Base-by-base conservation (phyloP, 2,329 filamentous ascomycete species). In the Cryphonectria parasitica region DNA sequence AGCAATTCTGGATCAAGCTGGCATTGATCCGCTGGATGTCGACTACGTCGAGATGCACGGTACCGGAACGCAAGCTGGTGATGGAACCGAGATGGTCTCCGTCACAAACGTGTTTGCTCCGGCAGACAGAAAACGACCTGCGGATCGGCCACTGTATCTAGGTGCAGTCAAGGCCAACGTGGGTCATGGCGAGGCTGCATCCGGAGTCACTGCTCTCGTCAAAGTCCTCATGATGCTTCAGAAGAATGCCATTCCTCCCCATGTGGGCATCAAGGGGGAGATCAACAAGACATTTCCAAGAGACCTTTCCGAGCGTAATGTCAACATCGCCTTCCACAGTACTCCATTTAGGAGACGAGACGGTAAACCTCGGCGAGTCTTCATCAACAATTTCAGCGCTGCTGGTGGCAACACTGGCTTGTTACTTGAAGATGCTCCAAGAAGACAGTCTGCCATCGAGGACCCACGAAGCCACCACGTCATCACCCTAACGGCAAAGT, bases 11-110 rank as follows among this genome's bases (percentile, higher is more conserved):
- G 87, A 91, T 64, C 88, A 92, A 60, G 90, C 92, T 58, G 90
- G 91, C 71, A 86, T 96, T 31, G 90, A 95, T 76, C 91, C 93
- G 1, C 86, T 89, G 66, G 91, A 95, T 73, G 87, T 97, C 64
- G 90, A 90, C 79, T 97, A 95, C 76, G 90, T 97, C 11, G 94
- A 97, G 80, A 94, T 96, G 90, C 93, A 97, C 79, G 94, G 92
- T 19, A 97, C 94, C 2, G 94, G 94, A 43, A 97, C 93, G 0
- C 92, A 96, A 79, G 93, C 92, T 43, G 94, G 92, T 72, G 94
- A 97, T 77, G 90, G 89, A 10, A 91, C 89, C 4, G 94, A 97
- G 79, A 95, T 95, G 91, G 84, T 89, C 0, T 94, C 91, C 0
- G 91, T 97, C 64, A 89, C 90, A 2, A 80, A 83, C 64, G 81